Evolutionary conservation across 805 yeast species (phyloP), one percentile per base, ranked within the genome.

Genomic region (Candida dendrica): DNA sequence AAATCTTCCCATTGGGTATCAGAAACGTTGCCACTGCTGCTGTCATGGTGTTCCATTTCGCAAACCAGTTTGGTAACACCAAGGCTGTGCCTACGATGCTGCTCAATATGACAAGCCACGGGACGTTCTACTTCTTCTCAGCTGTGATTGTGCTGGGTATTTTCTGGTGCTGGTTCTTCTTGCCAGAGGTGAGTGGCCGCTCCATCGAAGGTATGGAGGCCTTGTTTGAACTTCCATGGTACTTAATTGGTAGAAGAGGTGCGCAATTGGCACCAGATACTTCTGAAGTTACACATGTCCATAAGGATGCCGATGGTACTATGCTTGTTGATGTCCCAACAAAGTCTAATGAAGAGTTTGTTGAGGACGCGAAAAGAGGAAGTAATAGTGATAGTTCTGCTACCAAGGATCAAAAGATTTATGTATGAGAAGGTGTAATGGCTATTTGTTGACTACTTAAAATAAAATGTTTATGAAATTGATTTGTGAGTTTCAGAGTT

Each of bases 21-120:
- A 65, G 81, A 47, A 67, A 69, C 31, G 58, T 72, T 47, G 79
- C 75, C 22, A 71, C 74, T 37, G 67, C 78, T 3, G 44, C 71
- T 20, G 65, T 72, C 47, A 77, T 77, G 82, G 69, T 67, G 3
- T 65, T 75, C 55, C 82, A 77, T 52, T 76, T 71, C 50, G 71
- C 72, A 24, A 74, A 73, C 58, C 81, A 77, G 53, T 77, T 68
- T 49, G 79, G 77, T 50, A 75, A 74, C 58, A 66, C 79, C 27
- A 74, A 72, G 53, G 79, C 81, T 1, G 53, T 74, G 34, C 79
- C 82, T 15, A 56, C 65, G 36, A 69, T 77, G 77, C 55, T 77
- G 44, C 36, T 72, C 16, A 55, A 68, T 0, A 53, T 77, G 69
- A 52, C 67, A 17, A 63, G 66, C 18, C 65, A 56, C 47, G 82